Evolutionary conservation across 1,284 basidiomycete species (phyloP), one percentile per base, ranked within the genome.

Genomic region (Stygiomarasmius scandens): DNA sequence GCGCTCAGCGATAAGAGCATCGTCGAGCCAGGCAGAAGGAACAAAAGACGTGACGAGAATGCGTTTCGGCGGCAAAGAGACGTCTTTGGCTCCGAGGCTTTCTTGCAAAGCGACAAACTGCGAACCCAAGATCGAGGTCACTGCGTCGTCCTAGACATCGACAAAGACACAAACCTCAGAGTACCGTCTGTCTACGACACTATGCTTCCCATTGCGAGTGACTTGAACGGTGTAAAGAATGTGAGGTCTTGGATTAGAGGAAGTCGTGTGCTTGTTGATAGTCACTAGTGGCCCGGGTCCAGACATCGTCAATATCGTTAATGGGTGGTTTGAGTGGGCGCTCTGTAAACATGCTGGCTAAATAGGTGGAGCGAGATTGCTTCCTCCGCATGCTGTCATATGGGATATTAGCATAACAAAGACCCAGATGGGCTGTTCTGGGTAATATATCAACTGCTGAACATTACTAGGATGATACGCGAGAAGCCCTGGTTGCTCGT

Each of bases 1-100:
- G 64, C 82, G 80, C 62, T 82, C 83, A 0, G 75, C 64, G 59
- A 84, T 80, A 46, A 84, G 75, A 14, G 71, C 58, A 59, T 83
- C 81, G 64, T 83, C 79, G 23, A 78, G 70, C 81, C 81, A 82
- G n/a, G 80, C 78, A 3, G 77, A 77, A 0, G 80, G 81, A 22
- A 81, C 55, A 62, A 83, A 78, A 1, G 75, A 72, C 3, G 77
- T 82, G 25, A 72, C 67, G 12, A 83, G 66, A 49, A 80, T 71
- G 27, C 77, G 76, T 66, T 82, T 83, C 1, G 81, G 79, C 6
- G 82, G 82, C 6, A 84, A 72, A 20, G 65, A 63, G 61, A 72
- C 61, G 23, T 63, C 61, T 16, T 56, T 20, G 45, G 38, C 66
- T 48, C 62, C 58, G 58, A 75, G 62, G 19, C 66, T 66, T 20